phyloP scores from a whole-genome alignment of 2,329 filamentous ascomycete species.

The Cladosporium colombiae region DNA sequence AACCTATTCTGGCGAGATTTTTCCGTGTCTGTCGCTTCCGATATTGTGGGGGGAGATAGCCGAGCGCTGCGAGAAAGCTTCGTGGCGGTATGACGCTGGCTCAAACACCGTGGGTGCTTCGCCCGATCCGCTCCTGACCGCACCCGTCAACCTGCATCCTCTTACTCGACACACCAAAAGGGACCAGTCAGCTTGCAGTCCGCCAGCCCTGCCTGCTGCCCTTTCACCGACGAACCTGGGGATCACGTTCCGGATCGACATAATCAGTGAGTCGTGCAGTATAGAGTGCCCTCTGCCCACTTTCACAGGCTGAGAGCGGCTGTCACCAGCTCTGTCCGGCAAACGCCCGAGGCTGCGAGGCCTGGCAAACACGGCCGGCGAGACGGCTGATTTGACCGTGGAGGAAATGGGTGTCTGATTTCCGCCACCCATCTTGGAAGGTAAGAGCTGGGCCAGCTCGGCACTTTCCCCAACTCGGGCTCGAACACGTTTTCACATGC shows the following conservation, averaged over 20 bases:
- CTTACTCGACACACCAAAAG: neutral
- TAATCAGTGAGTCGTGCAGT: neutral
- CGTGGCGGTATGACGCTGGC: neutral
- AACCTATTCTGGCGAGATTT: neutral
- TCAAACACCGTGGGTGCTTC: neutral
- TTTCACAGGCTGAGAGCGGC: constrained; percentile 6
- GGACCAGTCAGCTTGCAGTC: neutral
- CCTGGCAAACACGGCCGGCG: neutral
- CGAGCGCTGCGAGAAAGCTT: constrained; percentile 1
- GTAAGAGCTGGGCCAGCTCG: neutral
- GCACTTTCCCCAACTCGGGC: neutral
- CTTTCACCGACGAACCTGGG: constrained; percentile 2
- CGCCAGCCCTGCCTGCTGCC: neutral
- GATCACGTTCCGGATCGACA: constrained; percentile 9
- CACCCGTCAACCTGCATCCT: neutral
- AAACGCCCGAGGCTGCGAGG: constrained; percentile 4
- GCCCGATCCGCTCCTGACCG: neutral
- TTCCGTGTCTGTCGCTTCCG: neutral
- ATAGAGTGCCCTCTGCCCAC: neutral
- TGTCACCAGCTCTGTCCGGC: constrained; percentile 11
- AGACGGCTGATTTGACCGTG: neutral
- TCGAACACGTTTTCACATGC: constrained; percentile 12
- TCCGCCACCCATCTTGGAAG: neutral
- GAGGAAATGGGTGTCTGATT: neutral
- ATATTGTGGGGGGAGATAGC: neutral